Evolutionary conservation across 2,329 filamentous ascomycete genomes (phyloP).

Genomic region (Metarhizium album): DNA sequence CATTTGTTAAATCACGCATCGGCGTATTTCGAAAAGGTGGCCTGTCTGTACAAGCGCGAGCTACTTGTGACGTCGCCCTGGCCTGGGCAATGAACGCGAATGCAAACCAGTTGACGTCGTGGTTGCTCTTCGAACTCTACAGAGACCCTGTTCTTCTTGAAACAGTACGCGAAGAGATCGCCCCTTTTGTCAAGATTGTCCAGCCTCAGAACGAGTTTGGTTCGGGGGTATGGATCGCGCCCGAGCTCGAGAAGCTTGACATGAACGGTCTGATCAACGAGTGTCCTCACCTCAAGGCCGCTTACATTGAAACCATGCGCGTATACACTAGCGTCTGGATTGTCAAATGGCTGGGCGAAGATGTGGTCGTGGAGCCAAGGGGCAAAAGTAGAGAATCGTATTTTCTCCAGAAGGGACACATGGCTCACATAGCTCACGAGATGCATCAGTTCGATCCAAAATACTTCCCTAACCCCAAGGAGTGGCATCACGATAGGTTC

Average conservation of each 20-base stretch:
- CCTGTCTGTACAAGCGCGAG: slow-evolving; percentile 21
- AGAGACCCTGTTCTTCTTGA: slow-evolving; percentile 26
- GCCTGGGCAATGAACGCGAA: slow-evolving; percentile 29
- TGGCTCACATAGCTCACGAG: slow-evolving; percentile 22
- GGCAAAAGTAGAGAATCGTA: slow-evolving; percentile 13
- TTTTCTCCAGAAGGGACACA: slow-evolving; percentile 23
- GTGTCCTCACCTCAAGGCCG: slow-evolving; percentile 28
- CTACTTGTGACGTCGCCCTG: slow-evolving; percentile 23
- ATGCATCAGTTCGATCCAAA: slow-evolving; percentile 25
- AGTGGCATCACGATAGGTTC: slow-evolving; percentile 26
- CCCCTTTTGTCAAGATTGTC: slow-evolving; percentile 18
- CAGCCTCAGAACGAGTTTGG: slow-evolving; percentile 27
- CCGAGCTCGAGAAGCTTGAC: slow-evolving; percentile 23
- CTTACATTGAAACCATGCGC: slow-evolving; percentile 29
- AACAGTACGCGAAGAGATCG: slow-evolving; percentile 28
- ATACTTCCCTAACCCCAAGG: slow-evolving; percentile 20
- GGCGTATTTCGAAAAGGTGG: slow-evolving; percentile 18
- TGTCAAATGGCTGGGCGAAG: slow-evolving; percentile 20
- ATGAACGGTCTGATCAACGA: slow-evolving; percentile 23
- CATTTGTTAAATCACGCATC: slow-evolving; percentile 20
- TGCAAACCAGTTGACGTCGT: slow-evolving; percentile 26
- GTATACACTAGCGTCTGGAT: slow-evolving; percentile 26
- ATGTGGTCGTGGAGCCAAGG: slow-evolving; percentile 19
- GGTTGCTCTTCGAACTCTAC: slow-evolving; percentile 31
- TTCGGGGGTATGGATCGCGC: slow-evolving; percentile 23